These are phyloP conservation scores for Alternaria burnsii DNA, from an alignment of 2,329 filamentous ascomycete genomes.

Conservation along the genomic window DNA sequence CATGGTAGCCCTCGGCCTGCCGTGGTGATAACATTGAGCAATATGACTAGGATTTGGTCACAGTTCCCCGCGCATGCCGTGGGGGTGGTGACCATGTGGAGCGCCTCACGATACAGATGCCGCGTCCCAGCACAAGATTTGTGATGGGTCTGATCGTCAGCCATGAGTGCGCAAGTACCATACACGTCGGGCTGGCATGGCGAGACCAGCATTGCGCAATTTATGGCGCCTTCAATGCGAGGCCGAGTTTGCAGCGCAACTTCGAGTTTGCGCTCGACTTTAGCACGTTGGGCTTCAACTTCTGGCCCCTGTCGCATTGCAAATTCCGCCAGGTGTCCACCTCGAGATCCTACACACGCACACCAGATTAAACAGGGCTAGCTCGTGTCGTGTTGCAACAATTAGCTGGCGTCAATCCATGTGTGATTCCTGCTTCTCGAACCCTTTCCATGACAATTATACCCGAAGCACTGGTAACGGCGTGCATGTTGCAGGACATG, in stretches of 20 bases:
- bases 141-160: not conserved
- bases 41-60: slow-evolving; percentile 7
- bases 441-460: slow-evolving; percentile 9
- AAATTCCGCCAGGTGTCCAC: slow-evolving; percentile 1
- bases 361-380: slow-evolving; percentile 7
- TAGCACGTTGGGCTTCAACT: slow-evolving; percentile 6
- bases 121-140: slow-evolving; percentile 6
- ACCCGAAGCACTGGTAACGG: slow-evolving; percentile 6
- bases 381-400: slow-evolving; percentile 15
- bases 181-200: not conserved
- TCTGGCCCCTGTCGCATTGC: slow-evolving; percentile 3
- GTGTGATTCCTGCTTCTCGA: slow-evolving; percentile 12
- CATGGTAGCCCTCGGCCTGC: slow-evolving; percentile 4
- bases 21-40: not conserved
- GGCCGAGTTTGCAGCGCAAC: not conserved
- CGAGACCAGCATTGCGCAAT: slow-evolving; percentile 7
- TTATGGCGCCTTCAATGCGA: slow-evolving; percentile 1
- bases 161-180: not conserved
- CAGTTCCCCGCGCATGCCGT: slow-evolving; percentile 10
- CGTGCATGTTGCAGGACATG: slow-evolving; percentile 1
- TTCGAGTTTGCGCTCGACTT: too few relatives aligned
- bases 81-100: slow-evolving; percentile 8
- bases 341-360: slow-evolving; percentile 4
- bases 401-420: slow-evolving; percentile 16
- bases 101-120: slow-evolving; percentile 1